Evolutionary conservation across 2,329 filamentous ascomycete genomes (phyloP).

Genomic region (Aspergillus flavus): DNA sequence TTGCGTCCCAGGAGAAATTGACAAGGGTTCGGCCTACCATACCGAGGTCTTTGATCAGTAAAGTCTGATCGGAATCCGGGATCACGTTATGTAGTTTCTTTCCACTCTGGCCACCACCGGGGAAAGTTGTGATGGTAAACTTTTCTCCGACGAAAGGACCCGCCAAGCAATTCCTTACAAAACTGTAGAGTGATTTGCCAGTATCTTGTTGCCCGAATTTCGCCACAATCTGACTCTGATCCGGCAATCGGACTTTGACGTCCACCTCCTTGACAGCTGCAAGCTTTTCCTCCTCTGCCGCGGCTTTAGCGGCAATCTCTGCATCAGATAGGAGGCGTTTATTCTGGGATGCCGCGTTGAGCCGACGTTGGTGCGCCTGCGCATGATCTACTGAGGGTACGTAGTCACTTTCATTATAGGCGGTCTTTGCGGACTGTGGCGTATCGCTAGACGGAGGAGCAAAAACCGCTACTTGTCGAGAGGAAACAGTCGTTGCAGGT

Average conservation of each 20-base stretch:
- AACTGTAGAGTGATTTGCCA: slow-evolving; percentile 70
- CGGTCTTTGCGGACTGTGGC: slow-evolving; percentile 71
- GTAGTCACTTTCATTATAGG: slow-evolving; percentile 74
- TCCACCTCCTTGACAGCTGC: slow-evolving; percentile 68
- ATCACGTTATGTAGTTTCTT: slow-evolving; percentile 32
- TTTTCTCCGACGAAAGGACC: slow-evolving; percentile 56
- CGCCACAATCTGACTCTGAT: slow-evolving; percentile 76
- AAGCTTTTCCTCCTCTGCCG: slow-evolving; percentile 66
- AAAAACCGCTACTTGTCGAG: slow-evolving; percentile 66
- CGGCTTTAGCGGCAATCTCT: slow-evolving; percentile 72
- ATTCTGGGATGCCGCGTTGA: slow-evolving; percentile 76
- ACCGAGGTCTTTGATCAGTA: slow-evolving; percentile 71
- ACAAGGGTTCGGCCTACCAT: slow-evolving; percentile 72
- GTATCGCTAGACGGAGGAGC: slow-evolving; percentile 73
- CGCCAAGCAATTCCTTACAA: slow-evolving; percentile 72
- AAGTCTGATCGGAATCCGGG: slow-evolving; percentile 48
- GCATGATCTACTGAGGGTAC: slow-evolving; percentile 82
- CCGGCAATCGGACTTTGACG: slow-evolving; percentile 84
- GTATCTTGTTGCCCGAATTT: slow-evolving; percentile 70
- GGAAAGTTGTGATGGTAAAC: slow-evolving; percentile 71
- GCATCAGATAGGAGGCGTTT: slow-evolving; percentile 78
- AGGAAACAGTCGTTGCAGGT: slow-evolving; percentile 42
- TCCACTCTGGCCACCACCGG: slow-evolving; percentile 19
- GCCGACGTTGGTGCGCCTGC: slow-evolving; percentile 74
- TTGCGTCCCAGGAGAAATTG: slow-evolving; percentile 73